Base-by-base conservation (phyloP, 352 stramenopile genomes). In the Phytopythium kandeliae region DNA sequence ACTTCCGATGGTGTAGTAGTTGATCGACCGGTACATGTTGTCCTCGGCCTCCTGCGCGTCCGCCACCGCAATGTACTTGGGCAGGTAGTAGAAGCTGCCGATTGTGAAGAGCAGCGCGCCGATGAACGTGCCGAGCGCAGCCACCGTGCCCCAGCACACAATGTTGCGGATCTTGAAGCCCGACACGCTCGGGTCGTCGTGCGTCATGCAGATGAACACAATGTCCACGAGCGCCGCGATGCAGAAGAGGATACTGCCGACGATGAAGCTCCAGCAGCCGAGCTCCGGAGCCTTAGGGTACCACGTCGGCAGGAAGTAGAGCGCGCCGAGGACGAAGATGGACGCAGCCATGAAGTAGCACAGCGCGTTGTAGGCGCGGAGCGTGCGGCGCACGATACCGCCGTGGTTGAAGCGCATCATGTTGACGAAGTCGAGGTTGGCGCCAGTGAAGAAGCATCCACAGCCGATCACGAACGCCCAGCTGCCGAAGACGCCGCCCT, bases 71-170 rank as follows among this genome's bases (percentile, higher is more conserved):
- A 90, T 86, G 55, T 82, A 92, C 43, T 63, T 59, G 48, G 82
- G 82, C 7, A 92, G 76, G 70, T 90, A 92, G 71, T 74, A 92
- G 62, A 69, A 90, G 58, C 73, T 87, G 34, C 82, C 82, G 36
- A 89, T 57, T 52, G 87, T 88, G 67, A 92, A 92, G 22, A 82
- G 62, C 31, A 88, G 40, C 10, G 77, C 77, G 25, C 82, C 82
- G 42, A 77, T 47, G 49, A 89, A 84, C 57, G 74, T 87, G 51
- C 73, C 71, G 22, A 79, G 43, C 3, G 69, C 65, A 0, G 71
- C 65, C 31, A 77, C 38, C 16, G 65, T 71, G 51, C 60, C 70
- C 75, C 75, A 91, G 64, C 67, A 79, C 1, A 55, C 43, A 16
- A 80, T 62, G 60, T 88, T 86, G 52, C 67, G 62, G 36, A 86